phyloP scores from a whole-genome alignment of 179 eudicot genomes.

The Vitellaria paradoxa region DNA sequence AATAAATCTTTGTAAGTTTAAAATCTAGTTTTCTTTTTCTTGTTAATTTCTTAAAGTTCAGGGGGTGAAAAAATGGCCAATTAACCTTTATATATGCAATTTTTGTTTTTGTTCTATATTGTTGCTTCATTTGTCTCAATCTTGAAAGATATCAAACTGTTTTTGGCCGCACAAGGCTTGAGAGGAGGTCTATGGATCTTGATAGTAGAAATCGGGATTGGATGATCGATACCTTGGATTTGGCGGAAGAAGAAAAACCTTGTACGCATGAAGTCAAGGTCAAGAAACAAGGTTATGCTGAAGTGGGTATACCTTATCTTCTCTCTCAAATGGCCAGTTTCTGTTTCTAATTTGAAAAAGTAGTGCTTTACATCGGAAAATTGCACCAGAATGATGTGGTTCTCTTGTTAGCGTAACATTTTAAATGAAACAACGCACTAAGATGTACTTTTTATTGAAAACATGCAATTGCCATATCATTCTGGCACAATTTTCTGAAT shows the following conservation, averaged over 20 bases:
- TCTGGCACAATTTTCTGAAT: too few species aligned
- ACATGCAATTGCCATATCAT: too few species aligned
- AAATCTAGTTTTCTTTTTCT: neutral
- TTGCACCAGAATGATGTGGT: too few species aligned
- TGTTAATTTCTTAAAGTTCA: neutral
- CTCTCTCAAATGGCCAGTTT: neutral
- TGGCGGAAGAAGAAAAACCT: constrained; percentile 21
- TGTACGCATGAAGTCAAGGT: constrained; percentile 14
- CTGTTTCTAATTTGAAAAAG: neutral
- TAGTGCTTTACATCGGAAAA: too few species aligned
- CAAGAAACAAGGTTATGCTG: constrained; percentile 9
- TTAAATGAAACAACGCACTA: too few species aligned
- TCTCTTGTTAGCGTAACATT: too few species aligned
- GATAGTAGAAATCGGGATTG: constrained; percentile 20
- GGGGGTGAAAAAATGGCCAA: neutral
- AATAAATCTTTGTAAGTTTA: constrained; percentile 40
- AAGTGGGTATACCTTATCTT: constrained; percentile 20
- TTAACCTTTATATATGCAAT: neutral
- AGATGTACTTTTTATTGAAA: too few species aligned
- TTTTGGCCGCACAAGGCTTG: constrained; percentile 30
- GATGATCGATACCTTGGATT: constrained; percentile 16
- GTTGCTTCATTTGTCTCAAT: neutral
- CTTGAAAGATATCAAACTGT: constrained; percentile 33
- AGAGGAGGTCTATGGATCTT: constrained; percentile 22
- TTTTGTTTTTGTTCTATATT: neutral